A percentile compares a stretch with the other conserved stretches of the same genome.
These are phyloP conservation scores for Tetrahymena thermophila DNA, from an alignment of 73 alveolate species.

Conservation along the genomic window DNA sequence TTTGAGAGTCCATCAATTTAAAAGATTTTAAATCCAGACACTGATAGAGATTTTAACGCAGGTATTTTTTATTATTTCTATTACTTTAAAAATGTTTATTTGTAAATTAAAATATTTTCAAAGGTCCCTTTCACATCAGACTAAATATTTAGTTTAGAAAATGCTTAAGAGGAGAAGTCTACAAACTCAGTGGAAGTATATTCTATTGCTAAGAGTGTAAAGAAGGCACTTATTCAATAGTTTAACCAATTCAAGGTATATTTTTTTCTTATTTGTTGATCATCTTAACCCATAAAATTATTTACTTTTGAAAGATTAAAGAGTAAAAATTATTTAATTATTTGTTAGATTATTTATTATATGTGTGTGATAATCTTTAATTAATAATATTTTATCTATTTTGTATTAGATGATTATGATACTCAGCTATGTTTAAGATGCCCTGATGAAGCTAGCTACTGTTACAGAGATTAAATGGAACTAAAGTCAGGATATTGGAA, in stretches of 20 bases:
- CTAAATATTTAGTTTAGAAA: background rate
- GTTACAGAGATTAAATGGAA: background rate
- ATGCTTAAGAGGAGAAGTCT: background rate
- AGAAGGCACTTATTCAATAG: background rate
- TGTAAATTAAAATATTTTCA: no score
- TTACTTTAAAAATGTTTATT: background rate
- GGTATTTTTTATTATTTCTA: background rate
- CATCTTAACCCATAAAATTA: no score
- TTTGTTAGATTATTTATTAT: no score
- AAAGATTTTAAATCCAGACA: background rate
- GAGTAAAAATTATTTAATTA: no score
- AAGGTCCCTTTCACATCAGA: background rate
- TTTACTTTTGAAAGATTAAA: no score
- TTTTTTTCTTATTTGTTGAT: background rate
- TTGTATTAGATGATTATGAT: background rate
- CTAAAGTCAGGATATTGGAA: constrained; percentile 25
- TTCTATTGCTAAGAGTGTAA: background rate
- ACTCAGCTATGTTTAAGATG: background rate
- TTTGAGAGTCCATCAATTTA: background rate
- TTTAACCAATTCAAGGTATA: background rate
- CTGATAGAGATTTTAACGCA: background rate
- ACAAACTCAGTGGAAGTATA: background rate
- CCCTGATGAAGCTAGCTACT: background rate
- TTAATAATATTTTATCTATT: background rate
- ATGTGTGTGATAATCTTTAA: no score